A percentile compares a stretch with the other conserved stretches of the same genome.
Conservation (phyloP, 2,329 filamentous ascomycete genomes). For the Talaromyces verruculosus region DNA sequence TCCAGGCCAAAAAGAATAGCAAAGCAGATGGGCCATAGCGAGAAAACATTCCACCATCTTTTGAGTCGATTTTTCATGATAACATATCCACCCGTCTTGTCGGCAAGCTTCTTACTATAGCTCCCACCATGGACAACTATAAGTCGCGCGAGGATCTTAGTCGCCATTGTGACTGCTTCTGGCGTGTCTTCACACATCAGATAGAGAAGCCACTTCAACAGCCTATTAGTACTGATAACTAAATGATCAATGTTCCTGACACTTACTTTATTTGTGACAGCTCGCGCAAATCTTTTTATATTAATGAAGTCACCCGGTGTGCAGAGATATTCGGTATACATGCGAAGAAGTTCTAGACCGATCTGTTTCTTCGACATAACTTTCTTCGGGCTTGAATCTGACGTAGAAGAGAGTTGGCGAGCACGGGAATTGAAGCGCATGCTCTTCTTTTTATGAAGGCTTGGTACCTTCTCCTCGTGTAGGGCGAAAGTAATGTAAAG, state of each 20-base stretch:
- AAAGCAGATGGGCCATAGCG: conserved; percentile 84
- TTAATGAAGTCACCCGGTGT: conserved; percentile 66
- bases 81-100: conserved; percentile 82
- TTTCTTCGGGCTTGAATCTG: conserved; percentile 33
- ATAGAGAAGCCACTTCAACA: conserved; percentile 77
- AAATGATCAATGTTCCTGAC: not conserved
- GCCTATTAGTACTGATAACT: not conserved
- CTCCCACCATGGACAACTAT: conserved; percentile 76
- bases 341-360: conserved; percentile 70
- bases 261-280: conserved; percentile 87
- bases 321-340: conserved; percentile 77
- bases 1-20: conserved; percentile 85
- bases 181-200: conserved; percentile 83
- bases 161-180: conserved; percentile 75
- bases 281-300: conserved; percentile 85
- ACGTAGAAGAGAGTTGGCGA: conserved; percentile 32
- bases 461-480: conserved; percentile 59
- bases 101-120: conserved; percentile 82
- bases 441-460: conserved; percentile 50
- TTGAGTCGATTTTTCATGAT: conserved; percentile 81
- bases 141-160: conserved; percentile 79
- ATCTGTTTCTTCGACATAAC: conserved; percentile 64
- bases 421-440: conserved; percentile 36
- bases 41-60: conserved; percentile 83
- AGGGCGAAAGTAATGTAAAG: conserved; percentile 92